Evolutionary conservation across 2,329 filamentous ascomycete genomes (phyloP).

Genomic region (Diaporthe sp.): DNA sequence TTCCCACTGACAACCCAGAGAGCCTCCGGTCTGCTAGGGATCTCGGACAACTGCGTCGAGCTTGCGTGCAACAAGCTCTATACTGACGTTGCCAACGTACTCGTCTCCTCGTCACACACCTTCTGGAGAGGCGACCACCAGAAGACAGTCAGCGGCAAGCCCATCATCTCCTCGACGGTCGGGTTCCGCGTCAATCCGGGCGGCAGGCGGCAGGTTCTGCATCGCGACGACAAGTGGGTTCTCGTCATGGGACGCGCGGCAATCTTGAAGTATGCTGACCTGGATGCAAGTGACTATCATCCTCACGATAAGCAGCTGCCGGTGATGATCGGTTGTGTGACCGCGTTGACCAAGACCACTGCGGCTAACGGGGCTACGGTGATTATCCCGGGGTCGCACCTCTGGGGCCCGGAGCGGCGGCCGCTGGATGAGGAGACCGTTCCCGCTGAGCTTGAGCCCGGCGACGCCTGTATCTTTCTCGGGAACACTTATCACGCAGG

Average conservation of each 20-base stretch:
- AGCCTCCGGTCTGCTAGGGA: background rate
- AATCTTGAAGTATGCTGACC: background rate
- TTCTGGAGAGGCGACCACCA: slow-evolving; percentile 9
- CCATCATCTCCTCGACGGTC: slow-evolving; percentile 15
- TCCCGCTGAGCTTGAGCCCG: slow-evolving; percentile 18
- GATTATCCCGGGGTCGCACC: background rate
- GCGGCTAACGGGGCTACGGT: slow-evolving; percentile 15
- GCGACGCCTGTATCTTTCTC: slow-evolving; percentile 4
- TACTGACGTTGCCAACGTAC: slow-evolving; percentile 5
- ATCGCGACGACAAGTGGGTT: slow-evolving; percentile 5
- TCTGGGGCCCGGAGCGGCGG: background rate
- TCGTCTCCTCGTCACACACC: slow-evolving; percentile 1
- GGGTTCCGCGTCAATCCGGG: slow-evolving; percentile 1
- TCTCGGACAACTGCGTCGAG: slow-evolving; percentile 15
- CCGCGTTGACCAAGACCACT: slow-evolving; percentile 13
- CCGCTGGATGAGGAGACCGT: background rate
- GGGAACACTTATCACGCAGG: slow-evolving; percentile 5
- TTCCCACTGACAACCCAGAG: slow-evolving; percentile 2
- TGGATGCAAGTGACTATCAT: background rate
- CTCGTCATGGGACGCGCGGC: too few species aligned
- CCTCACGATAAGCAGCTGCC: slow-evolving; percentile 4
- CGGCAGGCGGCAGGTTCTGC: background rate
- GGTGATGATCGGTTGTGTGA: slow-evolving; percentile 10
- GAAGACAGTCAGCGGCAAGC: slow-evolving; percentile 22
- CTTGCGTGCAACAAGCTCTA: slow-evolving; percentile 21